phyloP scores from a whole-genome alignment of 768 basidiomycete species.

The Chalciporus sphaerocephalus region DNA sequence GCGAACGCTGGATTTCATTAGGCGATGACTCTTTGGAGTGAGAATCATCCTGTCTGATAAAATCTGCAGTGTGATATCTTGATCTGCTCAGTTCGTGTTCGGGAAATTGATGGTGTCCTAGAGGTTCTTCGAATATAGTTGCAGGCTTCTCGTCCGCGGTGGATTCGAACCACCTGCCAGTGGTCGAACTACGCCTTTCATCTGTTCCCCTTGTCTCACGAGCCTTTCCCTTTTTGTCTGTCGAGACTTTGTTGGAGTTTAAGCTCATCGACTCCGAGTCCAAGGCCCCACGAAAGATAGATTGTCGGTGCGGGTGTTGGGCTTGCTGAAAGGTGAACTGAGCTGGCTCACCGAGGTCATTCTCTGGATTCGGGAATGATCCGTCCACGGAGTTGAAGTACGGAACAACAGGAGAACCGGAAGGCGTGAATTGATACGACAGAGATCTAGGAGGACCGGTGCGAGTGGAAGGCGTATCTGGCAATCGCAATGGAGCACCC shows the following conservation, averaged over 20 bases:
- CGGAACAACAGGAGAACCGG: conserved; percentile 37
- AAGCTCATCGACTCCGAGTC: conserved; percentile 46
- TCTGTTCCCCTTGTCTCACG: conserved; percentile 46
- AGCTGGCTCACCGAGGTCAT: conserved; percentile 33
- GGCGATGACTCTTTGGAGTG: conserved; percentile 5
- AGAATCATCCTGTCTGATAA: conserved; percentile 1
- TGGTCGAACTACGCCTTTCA: conserved; percentile 50
- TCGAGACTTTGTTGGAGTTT: conserved; percentile 32
- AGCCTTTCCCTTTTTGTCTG: conserved; percentile 53
- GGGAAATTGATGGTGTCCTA: conserved; percentile 18
- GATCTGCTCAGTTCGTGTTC: conserved; percentile 24
- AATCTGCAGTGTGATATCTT: conserved; percentile 4
- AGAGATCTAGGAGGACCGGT: conserved; percentile 74
- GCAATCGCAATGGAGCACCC: conserved; percentile 12
- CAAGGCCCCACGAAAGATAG: conserved; percentile 60
- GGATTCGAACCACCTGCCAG: conserved; percentile 55
- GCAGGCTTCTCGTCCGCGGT: conserved; percentile 44
- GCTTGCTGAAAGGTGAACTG: conserved; percentile 28
- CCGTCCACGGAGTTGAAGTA: conserved; percentile 23
- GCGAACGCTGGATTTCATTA: conserved; percentile 16
- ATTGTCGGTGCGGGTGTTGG: conserved; percentile 24
- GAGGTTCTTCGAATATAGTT: conserved; percentile 28
- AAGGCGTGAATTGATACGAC: conserved; percentile 57
- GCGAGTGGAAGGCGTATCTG: conserved; percentile 53
- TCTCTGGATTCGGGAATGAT: conserved; percentile 26